These are phyloP conservation scores for Colletotrichum liaoningense DNA, from an alignment of 2,329 filamentous ascomycete genomes.

Conservation along the genomic window DNA sequence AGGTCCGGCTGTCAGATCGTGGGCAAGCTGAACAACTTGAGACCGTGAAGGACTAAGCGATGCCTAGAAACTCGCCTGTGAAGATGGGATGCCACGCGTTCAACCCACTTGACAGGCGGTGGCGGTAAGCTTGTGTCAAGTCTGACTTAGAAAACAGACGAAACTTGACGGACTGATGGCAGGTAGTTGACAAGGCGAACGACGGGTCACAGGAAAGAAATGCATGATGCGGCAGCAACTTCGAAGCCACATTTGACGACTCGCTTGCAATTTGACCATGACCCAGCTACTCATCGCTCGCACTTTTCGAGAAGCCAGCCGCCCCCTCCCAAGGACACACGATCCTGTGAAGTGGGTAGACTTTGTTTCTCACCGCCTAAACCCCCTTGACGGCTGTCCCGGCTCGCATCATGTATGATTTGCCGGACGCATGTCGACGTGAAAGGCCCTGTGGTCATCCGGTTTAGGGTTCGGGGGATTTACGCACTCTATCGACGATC, in stretches of 20 bases:
- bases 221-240: neutral
- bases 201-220: neutral
- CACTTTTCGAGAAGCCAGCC: neutral
- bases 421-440: neutral
- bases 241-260: neutral
- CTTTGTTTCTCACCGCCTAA: neutral
- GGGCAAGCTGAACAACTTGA: conserved; percentile 20
- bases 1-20: conserved; percentile 29
- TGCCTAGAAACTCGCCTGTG: conserved; percentile 3
- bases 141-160: conserved; percentile 24
- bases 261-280: neutral
- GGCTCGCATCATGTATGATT: neutral
- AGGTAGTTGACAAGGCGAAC: conserved; percentile 25
- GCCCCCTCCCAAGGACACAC: neutral
- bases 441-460: conserved; percentile 15
- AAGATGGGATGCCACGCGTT: conserved; percentile 28
- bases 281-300: neutral
- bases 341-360: neutral
- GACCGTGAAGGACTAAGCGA: conserved; percentile 21
- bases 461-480: conserved; percentile 34
- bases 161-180: conserved; percentile 31
- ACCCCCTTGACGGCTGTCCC: neutral
- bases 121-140: conserved; percentile 14
- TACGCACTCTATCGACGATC: conserved; percentile 34
- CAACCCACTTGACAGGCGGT: conserved; percentile 3